Evolutionary conservation across 495 filamentous ascomycete genomes (phyloP), one percentile per base, ranked within the genome.

Genomic region (Penicillium tannophilum): DNA sequence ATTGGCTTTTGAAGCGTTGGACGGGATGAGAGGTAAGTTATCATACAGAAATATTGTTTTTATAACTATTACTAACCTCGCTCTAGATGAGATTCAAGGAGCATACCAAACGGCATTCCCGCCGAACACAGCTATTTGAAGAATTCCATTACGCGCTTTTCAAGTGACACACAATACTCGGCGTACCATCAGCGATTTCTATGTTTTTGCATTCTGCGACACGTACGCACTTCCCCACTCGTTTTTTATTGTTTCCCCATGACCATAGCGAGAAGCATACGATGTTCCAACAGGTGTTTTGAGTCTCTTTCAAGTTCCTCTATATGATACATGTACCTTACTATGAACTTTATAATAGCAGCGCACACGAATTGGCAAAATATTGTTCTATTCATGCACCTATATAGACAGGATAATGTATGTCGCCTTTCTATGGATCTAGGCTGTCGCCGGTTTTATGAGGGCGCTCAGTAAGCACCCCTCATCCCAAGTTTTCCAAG

Each of bases 11-110:
- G 84, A 87, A 69, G 84, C 83, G 7, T 68, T 87, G 54, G 79
- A 79, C 59, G 84, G 84, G 19, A 86, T 87, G 84, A 77, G 82
- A 82, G 82, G 84, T 86, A 55, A 66, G 63, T 8, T 42, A 20
- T 16, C 8, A 2, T 51, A n/a, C 26, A 14, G 2, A 23, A 45
- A 17, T 33, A 49, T 52, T 26, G 26, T n/a, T 44, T 30, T 43
- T 54, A 46, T 10, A 1, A 8, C 43, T 26, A 8, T n/a, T n/a
- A 35, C 61, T 65, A 54, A 67, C 51, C 14, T 36, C 54, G 35
- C 26, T 12, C 8, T 54, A 79, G 77, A 79, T 58, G 74, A 77
- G 67, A 77, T 79, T 42, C 69, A 74, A 65, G 73, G 74, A 55
- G 77, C 77, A 72, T 78, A 75, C 67, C 70, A 77, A 33, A 74